A percentile compares a stretch with the other conserved stretches of the same genome.
Conservation (phyloP, 2,329 filamentous ascomycete genomes). For the Fusarium transvaalense region DNA sequence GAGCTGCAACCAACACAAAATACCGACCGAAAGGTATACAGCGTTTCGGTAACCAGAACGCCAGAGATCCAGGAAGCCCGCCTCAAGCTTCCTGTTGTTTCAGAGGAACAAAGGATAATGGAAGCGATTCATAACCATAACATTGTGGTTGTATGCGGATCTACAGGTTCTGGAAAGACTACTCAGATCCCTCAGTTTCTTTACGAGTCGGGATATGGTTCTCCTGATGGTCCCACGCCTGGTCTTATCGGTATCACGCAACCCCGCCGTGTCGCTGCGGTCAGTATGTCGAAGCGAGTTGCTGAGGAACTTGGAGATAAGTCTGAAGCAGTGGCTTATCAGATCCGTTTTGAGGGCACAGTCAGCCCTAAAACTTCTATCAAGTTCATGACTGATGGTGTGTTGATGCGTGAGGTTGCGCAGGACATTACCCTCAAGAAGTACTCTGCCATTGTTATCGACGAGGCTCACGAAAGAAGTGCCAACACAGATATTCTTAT, state of each 20-base stretch:
- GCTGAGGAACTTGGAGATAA: conserved; percentile 84
- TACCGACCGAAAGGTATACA: conserved; percentile 77
- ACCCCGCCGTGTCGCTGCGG: conserved; percentile 91
- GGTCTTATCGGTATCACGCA: conserved; percentile 97
- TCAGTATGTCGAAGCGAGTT: conserved; percentile 96
- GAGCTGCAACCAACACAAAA: conserved; percentile 73
- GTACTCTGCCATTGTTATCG: conserved; percentile 94
- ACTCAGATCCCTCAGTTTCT: conserved; percentile 97
- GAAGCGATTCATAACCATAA: conserved; percentile 95
- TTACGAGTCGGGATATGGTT: conserved; percentile 92
- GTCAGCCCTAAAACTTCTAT: conserved; percentile 84
- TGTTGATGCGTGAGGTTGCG: conserved; percentile 89
- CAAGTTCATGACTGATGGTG: conserved; percentile 99
- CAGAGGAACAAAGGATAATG: conserved; percentile 98
- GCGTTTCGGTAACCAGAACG: conserved; percentile 76
- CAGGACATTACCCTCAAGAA: conserved; percentile 89
- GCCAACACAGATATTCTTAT: conserved; percentile 99
- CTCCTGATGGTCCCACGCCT: conserved; percentile 79
- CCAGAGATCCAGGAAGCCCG: conserved; percentile 82
- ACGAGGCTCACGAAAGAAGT: conserved; percentile 96
- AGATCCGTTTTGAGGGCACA: conserved; percentile 93
- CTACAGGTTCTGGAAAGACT: conserved; percentile 97
- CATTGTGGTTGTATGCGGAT: conserved; percentile 90
- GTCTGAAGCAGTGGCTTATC: conserved; percentile 85
- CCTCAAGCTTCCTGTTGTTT: conserved; percentile 86